A percentile compares a stretch with the other conserved stretches of the same genome.
phyloP scores from a whole-genome alignment of 139 green algal genomes.

The Tetradesmus obliquus region DNA sequence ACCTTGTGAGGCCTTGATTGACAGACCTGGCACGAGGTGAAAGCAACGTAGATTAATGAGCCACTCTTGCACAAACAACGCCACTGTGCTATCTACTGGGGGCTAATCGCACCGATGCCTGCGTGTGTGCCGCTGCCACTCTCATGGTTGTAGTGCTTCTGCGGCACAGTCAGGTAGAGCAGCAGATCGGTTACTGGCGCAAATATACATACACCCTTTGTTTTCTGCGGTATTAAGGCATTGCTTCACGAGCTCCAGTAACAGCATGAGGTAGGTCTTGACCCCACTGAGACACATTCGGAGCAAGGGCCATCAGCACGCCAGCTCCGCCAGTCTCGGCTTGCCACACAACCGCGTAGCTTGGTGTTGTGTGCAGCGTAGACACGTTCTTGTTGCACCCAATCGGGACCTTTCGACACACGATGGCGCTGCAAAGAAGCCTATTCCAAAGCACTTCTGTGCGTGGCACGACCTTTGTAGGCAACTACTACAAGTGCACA shows the following conservation, averaged over 20 bases:
- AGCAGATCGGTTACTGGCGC: too few species aligned
- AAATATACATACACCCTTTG: too few species aligned
- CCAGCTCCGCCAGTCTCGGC: too few species aligned
- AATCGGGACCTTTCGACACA: background rate
- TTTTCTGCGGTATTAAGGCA: too few species aligned
- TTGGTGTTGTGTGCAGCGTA: too few species aligned
- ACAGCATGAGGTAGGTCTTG: too few species aligned
- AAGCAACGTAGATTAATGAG: background rate
- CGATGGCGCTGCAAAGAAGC: background rate
- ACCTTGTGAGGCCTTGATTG: background rate
- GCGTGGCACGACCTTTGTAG: too few species aligned
- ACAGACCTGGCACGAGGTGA: background rate
- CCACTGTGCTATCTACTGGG: background rate
- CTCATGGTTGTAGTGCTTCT: background rate
- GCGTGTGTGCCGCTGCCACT: background rate
- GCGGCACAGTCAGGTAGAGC: background rate
- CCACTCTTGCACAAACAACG: background rate
- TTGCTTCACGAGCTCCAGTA: too few species aligned
- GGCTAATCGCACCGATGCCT: background rate
- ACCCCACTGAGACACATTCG: too few species aligned
- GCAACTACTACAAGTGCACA: background rate
- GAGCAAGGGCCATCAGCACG: too few species aligned
- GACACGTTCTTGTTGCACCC: too few species aligned
- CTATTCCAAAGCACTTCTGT: background rate
- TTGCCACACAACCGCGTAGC: too few species aligned